Base-by-base conservation (phyloP, 805 yeast species). In the Metschnikowia continentalis region DNA sequence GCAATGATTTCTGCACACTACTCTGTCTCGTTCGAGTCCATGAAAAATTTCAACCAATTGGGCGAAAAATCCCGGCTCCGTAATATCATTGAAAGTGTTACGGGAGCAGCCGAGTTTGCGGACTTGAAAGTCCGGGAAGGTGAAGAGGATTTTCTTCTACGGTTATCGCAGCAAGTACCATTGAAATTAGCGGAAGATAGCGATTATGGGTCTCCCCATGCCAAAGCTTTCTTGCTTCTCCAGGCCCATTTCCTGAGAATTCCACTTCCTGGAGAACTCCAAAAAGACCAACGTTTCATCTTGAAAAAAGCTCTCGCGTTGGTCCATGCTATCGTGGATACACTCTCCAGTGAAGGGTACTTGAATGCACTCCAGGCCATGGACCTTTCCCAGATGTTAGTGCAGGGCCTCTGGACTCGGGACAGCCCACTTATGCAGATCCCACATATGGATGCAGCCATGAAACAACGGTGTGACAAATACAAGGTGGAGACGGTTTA, bases 371-470 rank as follows among this genome's bases (percentile, higher is more conserved):
- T 89, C 56, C 76, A 79, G 42, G 92, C 89, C 0, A 88, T 94
- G 88, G 97, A 94, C 63, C 63, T 90, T 47, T 78, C 87, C 1
- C 99, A 94, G 63, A 88, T 90, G 95, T 68, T 89, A 6, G 81
- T 86, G 1, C 98, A 92, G 65, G 95, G 87, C 0, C 72, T 88
- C 23, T 90, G 96, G 96, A 88, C 82, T 56, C 74, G 82, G 6
- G 96, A 88, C 50, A 80, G 80, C 45, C 85, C 94, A 1, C 75
- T 92, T 61, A 81, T 79, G 59, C 99, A 92, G 67, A 74, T 92
- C 35, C 99, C 99, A 1, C 78, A 72, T 58, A 80, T 90, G 48
- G 63, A 59, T 39, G 72, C 72, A 42, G 76, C 67, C 1, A 75
- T 83, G 13, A 63, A 89, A 37, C 67, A 69, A 19, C 73, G 86